Base-by-base conservation (phyloP, 371 early-diverging fungal genomes). In the Actinomortierella ambigua region DNA sequence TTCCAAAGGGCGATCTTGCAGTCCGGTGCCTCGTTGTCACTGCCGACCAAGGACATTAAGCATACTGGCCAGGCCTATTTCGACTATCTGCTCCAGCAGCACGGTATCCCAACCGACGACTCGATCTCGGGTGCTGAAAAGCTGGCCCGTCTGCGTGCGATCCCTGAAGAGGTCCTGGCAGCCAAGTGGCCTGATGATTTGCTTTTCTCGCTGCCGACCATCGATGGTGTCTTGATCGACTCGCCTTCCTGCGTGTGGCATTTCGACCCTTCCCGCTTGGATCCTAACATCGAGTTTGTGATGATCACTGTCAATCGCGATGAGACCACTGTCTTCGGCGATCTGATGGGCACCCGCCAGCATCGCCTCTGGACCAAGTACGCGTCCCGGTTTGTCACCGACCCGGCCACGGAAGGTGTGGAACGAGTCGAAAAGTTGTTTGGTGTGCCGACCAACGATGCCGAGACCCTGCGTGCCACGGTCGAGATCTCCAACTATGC, bases 1-100 rank as follows among this genome's bases (percentile, higher is more conserved):
- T 70, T 76, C 60, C 57, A 63, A 4, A 56, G 63, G 3, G 70
- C 61, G 11, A 78, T 78, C 49, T 26, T 69, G 51, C 63, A 76
- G 40, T 76, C 76, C 2, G 61, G 61, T 6, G 27, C 58, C 9
- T 26, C 48, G 2, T 53, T 39, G n/a, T 57, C 61, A 15, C 48
- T 67, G 57, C 49, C 62, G 7, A 56, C 59, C 14, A 57, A 52
- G 6, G 20, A 49, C 18, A n/a, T 53, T 6, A 53, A 61, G 5
- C 28, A 29, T 2, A 57, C 61, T 17, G 68, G 68, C 3, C 61
- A 61, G 24, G 2, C 47, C 0, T 57, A 54, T 23, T 57, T 67
- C 29, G 46, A 67, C 26, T 41, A 49, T 9, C 54, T 67, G 24
- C 49, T 69, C 18, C n/a, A 40, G 17, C 26, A 41, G 3, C 55